phyloP scores from a whole-genome alignment of 2,329 filamentous ascomycete species.

The Metarhizium robertsii region DNA sequence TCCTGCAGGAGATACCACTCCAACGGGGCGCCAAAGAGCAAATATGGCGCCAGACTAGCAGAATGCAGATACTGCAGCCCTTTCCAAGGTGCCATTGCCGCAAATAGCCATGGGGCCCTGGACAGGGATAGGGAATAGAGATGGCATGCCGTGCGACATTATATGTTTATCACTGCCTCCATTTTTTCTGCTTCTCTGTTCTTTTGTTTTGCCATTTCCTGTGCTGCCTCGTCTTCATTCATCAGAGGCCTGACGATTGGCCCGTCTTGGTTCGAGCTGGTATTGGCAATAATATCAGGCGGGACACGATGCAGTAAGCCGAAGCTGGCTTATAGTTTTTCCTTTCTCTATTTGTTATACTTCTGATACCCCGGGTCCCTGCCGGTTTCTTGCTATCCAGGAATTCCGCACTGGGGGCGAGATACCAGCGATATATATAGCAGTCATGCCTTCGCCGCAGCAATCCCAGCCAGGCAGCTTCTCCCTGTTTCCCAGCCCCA shows the following conservation, averaged over 20 bases:
- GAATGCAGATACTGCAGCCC: background rate
- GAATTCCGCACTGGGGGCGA: background rate
- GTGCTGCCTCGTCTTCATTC: background rate
- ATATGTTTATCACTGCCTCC: background rate
- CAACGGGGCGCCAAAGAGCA: background rate
- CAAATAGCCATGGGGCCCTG: background rate
- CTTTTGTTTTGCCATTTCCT: no score
- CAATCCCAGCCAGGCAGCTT: slow-evolving; percentile 20
- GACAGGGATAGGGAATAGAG: background rate
- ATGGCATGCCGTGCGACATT: background rate
- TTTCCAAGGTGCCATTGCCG: background rate
- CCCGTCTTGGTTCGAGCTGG: background rate
- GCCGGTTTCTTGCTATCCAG: background rate
- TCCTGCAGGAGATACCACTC: background rate
- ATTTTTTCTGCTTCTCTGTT: background rate
- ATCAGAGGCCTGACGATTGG: background rate
- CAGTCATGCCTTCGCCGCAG: slow-evolving; percentile 1
- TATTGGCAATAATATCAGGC: background rate
- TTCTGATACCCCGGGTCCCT: background rate
- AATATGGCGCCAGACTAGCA: background rate
- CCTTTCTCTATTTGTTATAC: background rate
- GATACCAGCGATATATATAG: background rate
- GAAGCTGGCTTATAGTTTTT: background rate
- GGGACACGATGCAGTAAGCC: background rate
- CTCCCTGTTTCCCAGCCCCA: slow-evolving; percentile 48